These are phyloP conservation scores for Apophysomyces sp. DNA, from an alignment of 371 early-diverging fungal species.

Conservation along the genomic window DNA sequence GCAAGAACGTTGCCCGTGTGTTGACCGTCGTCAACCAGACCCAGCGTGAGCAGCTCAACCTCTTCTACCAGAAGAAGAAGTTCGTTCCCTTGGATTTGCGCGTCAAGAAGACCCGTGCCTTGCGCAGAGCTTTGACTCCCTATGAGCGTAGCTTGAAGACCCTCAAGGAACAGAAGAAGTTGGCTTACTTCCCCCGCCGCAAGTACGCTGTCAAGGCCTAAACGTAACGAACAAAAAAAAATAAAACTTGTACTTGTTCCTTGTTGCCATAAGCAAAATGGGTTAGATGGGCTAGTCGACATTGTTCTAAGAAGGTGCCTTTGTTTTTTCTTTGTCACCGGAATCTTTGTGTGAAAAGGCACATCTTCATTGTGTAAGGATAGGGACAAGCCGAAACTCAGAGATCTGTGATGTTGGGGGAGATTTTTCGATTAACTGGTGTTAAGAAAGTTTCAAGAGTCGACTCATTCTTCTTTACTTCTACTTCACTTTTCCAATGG, in stretches of 20 bases:
- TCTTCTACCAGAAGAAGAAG: slow-evolving; percentile 86
- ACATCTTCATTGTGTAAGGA: no score
- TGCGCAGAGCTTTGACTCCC: slow-evolving; percentile 87
- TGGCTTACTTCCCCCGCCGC: slow-evolving; percentile 78
- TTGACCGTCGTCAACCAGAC: slow-evolving; percentile 89
- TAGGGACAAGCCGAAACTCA: no score
- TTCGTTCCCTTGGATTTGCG: slow-evolving; percentile 90
- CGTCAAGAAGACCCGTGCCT: slow-evolving; percentile 93
- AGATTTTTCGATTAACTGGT: background rate
- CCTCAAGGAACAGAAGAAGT: slow-evolving; percentile 76
- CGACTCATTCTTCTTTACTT: background rate
- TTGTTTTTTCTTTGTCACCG: no score
- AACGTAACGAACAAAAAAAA: slow-evolving; percentile 16
- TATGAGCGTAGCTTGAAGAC: slow-evolving; percentile 67
- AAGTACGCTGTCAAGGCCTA: slow-evolving; percentile 83
- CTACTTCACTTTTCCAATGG: no score
- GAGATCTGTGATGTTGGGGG: no score
- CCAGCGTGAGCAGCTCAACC: slow-evolving; percentile 76
- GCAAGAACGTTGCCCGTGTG: slow-evolving; percentile 89
- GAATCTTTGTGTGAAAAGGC: no score
- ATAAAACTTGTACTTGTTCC: background rate
- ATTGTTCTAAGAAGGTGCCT: background rate
- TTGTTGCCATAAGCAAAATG: background rate
- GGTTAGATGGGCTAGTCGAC: background rate
- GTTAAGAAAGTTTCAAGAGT: background rate